Evolutionary conservation across 139 green algal species (phyloP).

Genomic region (Diplosphaera chodatii): DNA sequence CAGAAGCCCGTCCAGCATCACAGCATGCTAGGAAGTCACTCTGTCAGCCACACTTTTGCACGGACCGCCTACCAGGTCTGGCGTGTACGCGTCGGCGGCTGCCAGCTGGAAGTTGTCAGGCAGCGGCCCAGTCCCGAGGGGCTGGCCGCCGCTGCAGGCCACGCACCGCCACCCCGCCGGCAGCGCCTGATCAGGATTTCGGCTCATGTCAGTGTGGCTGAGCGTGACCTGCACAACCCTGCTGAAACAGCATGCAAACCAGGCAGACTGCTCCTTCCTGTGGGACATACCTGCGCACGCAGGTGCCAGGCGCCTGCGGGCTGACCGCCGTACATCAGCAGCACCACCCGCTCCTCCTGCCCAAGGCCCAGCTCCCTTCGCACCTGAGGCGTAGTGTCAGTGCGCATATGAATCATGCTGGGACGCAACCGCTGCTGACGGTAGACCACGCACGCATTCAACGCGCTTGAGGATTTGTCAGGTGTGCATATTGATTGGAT

Average conservation of each 20-base stretch:
- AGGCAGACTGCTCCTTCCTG: too few relatives aligned
- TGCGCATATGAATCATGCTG: too few relatives aligned
- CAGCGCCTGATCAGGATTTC: constrained; percentile 35
- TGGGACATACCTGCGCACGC: constrained; percentile 4
- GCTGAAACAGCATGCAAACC: too few relatives aligned
- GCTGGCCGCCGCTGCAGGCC: constrained; percentile 29
- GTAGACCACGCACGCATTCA: too few relatives aligned
- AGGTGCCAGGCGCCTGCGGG: constrained; percentile 31
- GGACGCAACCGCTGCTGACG: too few relatives aligned
- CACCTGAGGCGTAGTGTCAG: constrained; percentile 12
- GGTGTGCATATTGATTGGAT: too few relatives aligned
- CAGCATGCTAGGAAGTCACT: too few relatives aligned
- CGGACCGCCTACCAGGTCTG: constrained; percentile 37
- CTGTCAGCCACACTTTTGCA: too few relatives aligned
- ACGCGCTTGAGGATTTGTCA: too few relatives aligned
- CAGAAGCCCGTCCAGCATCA: neutral
- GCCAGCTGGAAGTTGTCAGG: constrained; percentile 40
- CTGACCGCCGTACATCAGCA: constrained; percentile 52
- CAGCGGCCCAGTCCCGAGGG: constrained; percentile 8
- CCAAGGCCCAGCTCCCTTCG: constrained; percentile 32
- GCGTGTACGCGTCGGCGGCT: constrained; percentile 46
- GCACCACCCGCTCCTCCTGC: constrained; percentile 23
- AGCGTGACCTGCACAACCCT: too few relatives aligned
- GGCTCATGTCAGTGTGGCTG: too few relatives aligned
- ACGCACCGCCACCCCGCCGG: constrained; percentile 59